These are phyloP conservation scores for Clarireedia hainanense DNA, from an alignment of 2,329 filamentous ascomycete genomes.

Conservation along the genomic window DNA sequence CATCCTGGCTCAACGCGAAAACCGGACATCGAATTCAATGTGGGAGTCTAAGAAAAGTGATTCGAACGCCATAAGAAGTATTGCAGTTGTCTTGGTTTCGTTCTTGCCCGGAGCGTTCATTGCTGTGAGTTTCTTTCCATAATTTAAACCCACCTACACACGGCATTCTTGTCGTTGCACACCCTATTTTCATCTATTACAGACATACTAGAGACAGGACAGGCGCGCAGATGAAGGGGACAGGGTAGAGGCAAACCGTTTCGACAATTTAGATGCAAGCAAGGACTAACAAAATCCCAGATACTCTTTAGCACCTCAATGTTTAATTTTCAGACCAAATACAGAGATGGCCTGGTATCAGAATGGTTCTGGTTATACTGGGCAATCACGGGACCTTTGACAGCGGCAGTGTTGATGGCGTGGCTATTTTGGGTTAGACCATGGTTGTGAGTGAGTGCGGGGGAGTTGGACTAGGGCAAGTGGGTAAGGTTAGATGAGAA, in stretches of 20 bases:
- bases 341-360: not conserved
- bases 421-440: not conserved
- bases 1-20: too few species aligned
- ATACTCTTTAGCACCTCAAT: not conserved
- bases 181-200: too few species aligned
- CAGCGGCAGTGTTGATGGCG: not conserved
- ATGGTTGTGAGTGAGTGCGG: not conserved
- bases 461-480: not conserved
- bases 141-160: too few species aligned
- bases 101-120: not conserved
- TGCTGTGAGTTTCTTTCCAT: not conserved
- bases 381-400: not conserved
- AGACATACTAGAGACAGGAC: too few species aligned
- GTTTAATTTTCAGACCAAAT: not conserved
- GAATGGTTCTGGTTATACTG: constrained; percentile 8
- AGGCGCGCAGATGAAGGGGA: too few species aligned
- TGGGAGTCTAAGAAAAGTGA: not conserved
- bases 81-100: not conserved
- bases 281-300: not conserved
- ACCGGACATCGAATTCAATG: too few species aligned
- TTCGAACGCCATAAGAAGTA: not conserved
- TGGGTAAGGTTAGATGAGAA: too few species aligned
- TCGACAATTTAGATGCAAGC: not conserved
- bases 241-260: too few species aligned
- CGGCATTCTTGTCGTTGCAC: too few species aligned